A percentile compares a stretch with the other conserved stretches of the same genome.
phyloP scores from a whole-genome alignment of 2,329 filamentous ascomycete species.

The Pestalotiopsis sp. region DNA sequence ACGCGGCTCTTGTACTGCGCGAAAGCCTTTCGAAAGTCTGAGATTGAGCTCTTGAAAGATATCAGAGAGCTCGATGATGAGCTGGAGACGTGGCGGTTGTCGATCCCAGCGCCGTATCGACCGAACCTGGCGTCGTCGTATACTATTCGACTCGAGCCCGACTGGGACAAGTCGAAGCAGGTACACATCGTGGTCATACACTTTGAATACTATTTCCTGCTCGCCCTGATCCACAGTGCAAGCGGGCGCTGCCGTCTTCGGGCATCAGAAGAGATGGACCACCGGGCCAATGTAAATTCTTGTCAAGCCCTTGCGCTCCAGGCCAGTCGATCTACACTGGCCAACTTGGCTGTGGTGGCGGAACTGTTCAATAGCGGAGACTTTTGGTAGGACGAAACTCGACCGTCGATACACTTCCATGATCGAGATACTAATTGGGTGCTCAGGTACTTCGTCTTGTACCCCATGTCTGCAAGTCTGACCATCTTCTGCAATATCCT shows the following conservation, averaged over 20 bases:
- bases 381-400: constrained; percentile 47
- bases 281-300: constrained; percentile 50
- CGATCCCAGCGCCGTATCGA: constrained; percentile 45
- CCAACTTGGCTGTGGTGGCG: constrained; percentile 34
- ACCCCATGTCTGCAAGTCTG: constrained; percentile 56
- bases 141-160: constrained; percentile 23
- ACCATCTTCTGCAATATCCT: constrained; percentile 59
- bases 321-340: constrained; percentile 23
- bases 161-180: constrained; percentile 30
- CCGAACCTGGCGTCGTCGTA: constrained; percentile 45
- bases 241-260: constrained; percentile 52
- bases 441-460: constrained; percentile 56
- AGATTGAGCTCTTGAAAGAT: constrained; percentile 54
- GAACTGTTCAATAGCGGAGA: constrained; percentile 45
- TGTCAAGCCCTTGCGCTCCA: constrained; percentile 56
- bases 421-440: constrained; percentile 21
- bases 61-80: constrained; percentile 61
- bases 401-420: background rate
- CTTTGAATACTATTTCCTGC: constrained; percentile 57
- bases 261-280: constrained; percentile 22
- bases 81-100: constrained; percentile 56
- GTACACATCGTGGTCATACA: constrained; percentile 52
- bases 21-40: constrained; percentile 48
- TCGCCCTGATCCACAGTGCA: constrained; percentile 58
- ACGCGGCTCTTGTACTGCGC: constrained; percentile 53